These are phyloP conservation scores for Podospora sp. DNA, from an alignment of 495 filamentous ascomycete species.

Conservation along the genomic window DNA sequence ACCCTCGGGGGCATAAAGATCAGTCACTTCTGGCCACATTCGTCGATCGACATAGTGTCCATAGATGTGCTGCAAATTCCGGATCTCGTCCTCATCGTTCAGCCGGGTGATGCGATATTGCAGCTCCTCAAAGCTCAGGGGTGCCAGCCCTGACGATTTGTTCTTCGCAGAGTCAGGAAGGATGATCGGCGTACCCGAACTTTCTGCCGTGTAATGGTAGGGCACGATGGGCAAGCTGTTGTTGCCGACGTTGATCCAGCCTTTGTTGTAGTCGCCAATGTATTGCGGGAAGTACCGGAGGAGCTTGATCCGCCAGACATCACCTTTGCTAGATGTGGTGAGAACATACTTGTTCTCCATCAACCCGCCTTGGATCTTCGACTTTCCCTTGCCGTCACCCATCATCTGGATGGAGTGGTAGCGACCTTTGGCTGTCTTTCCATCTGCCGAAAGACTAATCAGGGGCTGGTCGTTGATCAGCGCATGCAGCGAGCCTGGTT, in stretches of 20 bases:
- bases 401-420: slow-evolving; percentile 18
- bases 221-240: slow-evolving; percentile 20
- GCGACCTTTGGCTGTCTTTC: slow-evolving; percentile 21
- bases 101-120: slow-evolving; percentile 21
- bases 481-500: slow-evolving; percentile 20
- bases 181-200: slow-evolving; percentile 20
- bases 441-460: slow-evolving; percentile 22
- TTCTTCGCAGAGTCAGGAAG: neutral
- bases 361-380: slow-evolving; percentile 25
- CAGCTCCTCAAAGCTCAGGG: slow-evolving; percentile 16
- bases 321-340: neutral
- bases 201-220: slow-evolving; percentile 25
- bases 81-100: slow-evolving; percentile 31
- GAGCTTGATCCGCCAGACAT: slow-evolving; percentile 22
- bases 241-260: slow-evolving; percentile 22
- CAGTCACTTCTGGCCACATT: slow-evolving; percentile 25
- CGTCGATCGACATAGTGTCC: slow-evolving; percentile 29
- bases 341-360: slow-evolving; percentile 27
- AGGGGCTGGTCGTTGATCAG: slow-evolving; percentile 23
- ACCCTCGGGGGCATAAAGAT: slow-evolving; percentile 20
- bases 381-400: slow-evolving; percentile 20
- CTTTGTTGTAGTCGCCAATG: slow-evolving; percentile 19
- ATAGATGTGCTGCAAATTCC: slow-evolving; percentile 24
- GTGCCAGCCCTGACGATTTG: neutral
- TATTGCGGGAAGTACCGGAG: slow-evolving; percentile 27